phyloP scores from a whole-genome alignment of 768 basidiomycete genomes.

The Tricholoma sp. region DNA sequence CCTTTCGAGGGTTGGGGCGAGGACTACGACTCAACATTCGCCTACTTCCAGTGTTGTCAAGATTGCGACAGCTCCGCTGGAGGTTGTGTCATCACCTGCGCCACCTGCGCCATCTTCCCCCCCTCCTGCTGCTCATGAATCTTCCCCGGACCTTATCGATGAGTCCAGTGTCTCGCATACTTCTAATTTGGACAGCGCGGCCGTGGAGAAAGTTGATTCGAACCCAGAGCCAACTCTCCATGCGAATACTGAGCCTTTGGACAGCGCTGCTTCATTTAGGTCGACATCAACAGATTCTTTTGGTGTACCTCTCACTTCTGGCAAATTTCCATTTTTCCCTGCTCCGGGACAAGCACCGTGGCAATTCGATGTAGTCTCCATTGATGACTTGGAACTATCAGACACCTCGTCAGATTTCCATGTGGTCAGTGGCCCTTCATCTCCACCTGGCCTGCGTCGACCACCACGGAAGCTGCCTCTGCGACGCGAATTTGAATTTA shows the following conservation, averaged over 20 bases:
- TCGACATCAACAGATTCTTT: constrained; percentile 50
- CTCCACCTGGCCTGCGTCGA: constrained; percentile 51
- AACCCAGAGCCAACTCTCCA: neutral
- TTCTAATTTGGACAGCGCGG: neutral
- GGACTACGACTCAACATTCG: neutral
- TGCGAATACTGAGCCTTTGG: neutral
- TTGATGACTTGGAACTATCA: constrained; percentile 78
- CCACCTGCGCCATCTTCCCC: neutral
- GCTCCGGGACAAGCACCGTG: constrained; percentile 39
- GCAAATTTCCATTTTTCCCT: constrained; percentile 31
- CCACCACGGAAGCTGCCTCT: constrained; percentile 58
- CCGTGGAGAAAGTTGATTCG: neutral
- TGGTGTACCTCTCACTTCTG: constrained; percentile 34
- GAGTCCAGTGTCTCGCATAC: neutral
- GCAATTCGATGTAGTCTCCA: constrained; percentile 69
- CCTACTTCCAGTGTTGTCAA: neutral
- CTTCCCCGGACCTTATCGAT: neutral
- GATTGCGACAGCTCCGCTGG: neutral
- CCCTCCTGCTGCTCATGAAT: neutral
- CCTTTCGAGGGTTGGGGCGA: constrained; percentile 48
- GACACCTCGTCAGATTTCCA: constrained; percentile 63
- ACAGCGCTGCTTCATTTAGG: constrained; percentile 32
- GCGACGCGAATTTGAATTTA: constrained; percentile 78
- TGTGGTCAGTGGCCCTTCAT: constrained; percentile 27
- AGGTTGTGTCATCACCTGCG: neutral